Evolutionary conservation across 768 basidiomycete genomes (phyloP).

Genomic region (Cubamyces lactineus): DNA sequence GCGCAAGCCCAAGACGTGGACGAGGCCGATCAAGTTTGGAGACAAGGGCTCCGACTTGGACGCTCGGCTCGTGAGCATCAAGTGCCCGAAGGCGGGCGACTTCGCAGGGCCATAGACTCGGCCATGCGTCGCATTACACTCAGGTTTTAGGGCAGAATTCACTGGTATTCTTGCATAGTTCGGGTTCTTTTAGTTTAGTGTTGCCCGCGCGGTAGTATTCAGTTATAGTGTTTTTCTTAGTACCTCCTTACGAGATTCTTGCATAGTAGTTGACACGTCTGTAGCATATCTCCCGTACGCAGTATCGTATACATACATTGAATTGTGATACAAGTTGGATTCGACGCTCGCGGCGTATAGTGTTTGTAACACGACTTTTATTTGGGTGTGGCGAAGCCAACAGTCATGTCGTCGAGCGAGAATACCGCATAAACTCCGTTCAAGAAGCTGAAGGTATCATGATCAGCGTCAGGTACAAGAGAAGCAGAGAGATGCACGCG

Average conservation of each 20-base stretch:
- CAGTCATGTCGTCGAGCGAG: conserved; percentile 7
- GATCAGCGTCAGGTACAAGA: no score
- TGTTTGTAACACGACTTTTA: not conserved
- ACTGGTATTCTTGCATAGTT: not conserved
- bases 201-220: not conserved
- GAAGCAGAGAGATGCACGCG: not conserved
- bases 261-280: not conserved
- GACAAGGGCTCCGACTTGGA: conserved; percentile 48
- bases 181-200: not conserved
- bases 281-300: conserved; percentile 4
- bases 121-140: not conserved
- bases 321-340: not conserved
- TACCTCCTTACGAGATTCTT: not conserved
- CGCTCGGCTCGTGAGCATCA: conserved; percentile 50
- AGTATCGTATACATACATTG: not conserved
- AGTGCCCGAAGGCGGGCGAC: conserved; percentile 27
- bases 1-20: conserved; percentile 32
- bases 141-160: not conserved
- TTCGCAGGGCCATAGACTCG: not conserved
- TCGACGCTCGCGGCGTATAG: no score
- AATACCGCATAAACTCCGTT: conserved; percentile 2
- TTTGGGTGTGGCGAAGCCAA: conserved; percentile 1
- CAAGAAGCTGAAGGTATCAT: not conserved
- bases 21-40: conserved; percentile 54
- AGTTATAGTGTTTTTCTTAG: not conserved